A percentile compares a stretch with the other conserved stretches of the same genome.
Evolutionary conservation across 2,329 filamentous ascomycete genomes (phyloP).

Genomic region (Pseudocercospora eumusae): DNA sequence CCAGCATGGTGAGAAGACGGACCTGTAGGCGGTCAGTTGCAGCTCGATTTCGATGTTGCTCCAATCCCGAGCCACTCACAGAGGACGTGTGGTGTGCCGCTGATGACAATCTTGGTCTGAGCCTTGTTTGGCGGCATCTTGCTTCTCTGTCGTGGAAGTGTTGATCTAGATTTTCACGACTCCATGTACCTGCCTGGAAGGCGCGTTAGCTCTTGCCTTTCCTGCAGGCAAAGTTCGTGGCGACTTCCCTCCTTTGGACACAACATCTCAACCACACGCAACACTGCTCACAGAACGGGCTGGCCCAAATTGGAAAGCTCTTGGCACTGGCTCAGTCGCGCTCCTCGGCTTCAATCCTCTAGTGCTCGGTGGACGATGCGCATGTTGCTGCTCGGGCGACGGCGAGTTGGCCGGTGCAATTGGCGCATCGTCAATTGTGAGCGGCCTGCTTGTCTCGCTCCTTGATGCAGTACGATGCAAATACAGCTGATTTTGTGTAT

Average conservation of each 20-base stretch:
- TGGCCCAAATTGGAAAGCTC: conserved; percentile 23
- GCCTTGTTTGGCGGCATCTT: no score
- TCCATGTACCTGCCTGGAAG: no score
- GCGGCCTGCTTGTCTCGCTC: conserved; percentile 22
- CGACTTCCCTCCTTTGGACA: neutral
- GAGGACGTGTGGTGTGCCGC: no score
- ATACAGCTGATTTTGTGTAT: conserved; percentile 32
- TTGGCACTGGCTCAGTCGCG: conserved; percentile 26
- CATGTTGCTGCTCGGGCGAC: conserved; percentile 8
- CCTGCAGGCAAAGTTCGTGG: no score
- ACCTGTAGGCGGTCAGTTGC: conserved; percentile 7
- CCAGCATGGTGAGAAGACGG: conserved; percentile 4
- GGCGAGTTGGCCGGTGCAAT: conserved; percentile 29
- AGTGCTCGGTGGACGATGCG: neutral
- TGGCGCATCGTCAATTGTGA: conserved; percentile 28
- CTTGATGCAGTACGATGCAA: conserved; percentile 19
- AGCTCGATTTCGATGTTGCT: no score
- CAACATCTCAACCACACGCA: conserved; percentile 15
- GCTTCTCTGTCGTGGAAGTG: no score
- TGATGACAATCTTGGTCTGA: no score
- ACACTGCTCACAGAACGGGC: conserved; percentile 1
- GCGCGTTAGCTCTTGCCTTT: no score
- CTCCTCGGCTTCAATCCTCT: conserved; percentile 19
- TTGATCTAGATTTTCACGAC: no score
- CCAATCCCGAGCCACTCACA: no score